Percentiles rank a stretch among this genome's conserved stretches.
Evolutionary conservation across 306 rosid genomes (phyloP).

Genomic region (Trifolium dubium): DNA sequence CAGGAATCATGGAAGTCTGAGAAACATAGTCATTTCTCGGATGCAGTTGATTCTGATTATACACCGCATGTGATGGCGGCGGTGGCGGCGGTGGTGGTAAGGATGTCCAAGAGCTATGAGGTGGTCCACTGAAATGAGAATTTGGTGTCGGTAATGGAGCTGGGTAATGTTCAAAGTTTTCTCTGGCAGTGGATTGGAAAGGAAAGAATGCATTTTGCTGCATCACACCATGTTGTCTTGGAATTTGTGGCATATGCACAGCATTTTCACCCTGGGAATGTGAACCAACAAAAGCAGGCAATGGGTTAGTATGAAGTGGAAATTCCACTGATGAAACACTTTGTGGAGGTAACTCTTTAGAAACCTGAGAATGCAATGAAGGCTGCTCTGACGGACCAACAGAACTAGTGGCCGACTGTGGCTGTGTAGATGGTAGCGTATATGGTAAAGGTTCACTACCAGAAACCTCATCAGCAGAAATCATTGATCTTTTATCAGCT

Average conservation of each 20-base stretch:
- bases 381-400: constrained; percentile 52
- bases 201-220: constrained; percentile 65
- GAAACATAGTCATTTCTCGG: constrained; percentile 56
- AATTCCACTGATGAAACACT: constrained; percentile 46
- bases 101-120: constrained; percentile 59
- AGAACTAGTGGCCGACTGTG: constrained; percentile 49
- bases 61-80: constrained; percentile 27
- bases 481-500: constrained; percentile 48
- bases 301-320: constrained; percentile 47
- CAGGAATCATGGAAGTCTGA: constrained; percentile 55
- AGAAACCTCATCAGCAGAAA: constrained; percentile 53
- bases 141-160: constrained; percentile 51
- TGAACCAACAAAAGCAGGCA: constrained; percentile 62
- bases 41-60: constrained; percentile 56
- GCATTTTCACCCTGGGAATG: constrained; percentile 57
- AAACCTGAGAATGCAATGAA: constrained; percentile 45
- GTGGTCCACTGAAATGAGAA: constrained; percentile 55
- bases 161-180: constrained; percentile 53
- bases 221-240: constrained; percentile 46
- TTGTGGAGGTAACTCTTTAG: constrained; percentile 49
- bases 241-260: constrained; percentile 54
- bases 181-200: constrained; percentile 54
- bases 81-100: constrained; percentile 59
- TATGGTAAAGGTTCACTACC: constrained; percentile 43
- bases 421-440: constrained; percentile 47